phyloP scores from a whole-genome alignment of 306 rosid genomes.

The Dryas octopetala region DNA sequence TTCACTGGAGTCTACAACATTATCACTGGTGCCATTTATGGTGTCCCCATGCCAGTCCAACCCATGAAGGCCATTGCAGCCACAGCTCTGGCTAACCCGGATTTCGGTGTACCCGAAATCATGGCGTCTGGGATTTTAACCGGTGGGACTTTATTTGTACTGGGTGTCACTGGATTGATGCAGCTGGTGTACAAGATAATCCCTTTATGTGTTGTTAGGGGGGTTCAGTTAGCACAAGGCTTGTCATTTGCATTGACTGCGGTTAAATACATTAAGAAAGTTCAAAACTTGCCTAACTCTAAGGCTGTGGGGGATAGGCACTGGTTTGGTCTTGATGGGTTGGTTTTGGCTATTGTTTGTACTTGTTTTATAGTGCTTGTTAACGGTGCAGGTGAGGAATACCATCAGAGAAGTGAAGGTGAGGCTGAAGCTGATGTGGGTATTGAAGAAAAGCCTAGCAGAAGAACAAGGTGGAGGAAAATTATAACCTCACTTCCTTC shows the following conservation, averaged over 20 bases:
- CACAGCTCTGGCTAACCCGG: conserved; percentile 45
- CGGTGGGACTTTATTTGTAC: conserved; percentile 38
- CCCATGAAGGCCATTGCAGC: conserved; percentile 82
- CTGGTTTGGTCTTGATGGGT: conserved; percentile 69
- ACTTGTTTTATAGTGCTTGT: conserved; percentile 46
- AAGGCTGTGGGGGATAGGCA: conserved; percentile 34
- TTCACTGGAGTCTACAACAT: conserved; percentile 68
- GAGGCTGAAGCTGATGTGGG: not conserved
- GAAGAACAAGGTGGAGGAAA: conserved; percentile 25
- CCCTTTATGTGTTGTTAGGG: conserved; percentile 60
- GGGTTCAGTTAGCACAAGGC: conserved; percentile 71
- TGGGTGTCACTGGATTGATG: conserved; percentile 66
- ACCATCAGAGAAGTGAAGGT: not conserved
- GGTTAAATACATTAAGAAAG: conserved; percentile 49
- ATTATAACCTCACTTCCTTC: conserved; percentile 51
- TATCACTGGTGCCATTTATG: conserved; percentile 62
- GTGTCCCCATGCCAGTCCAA: conserved; percentile 83
- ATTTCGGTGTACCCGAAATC: conserved; percentile 59
- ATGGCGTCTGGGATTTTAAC: conserved; percentile 74
- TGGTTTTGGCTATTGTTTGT: conserved; percentile 51
- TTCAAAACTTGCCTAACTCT: conserved; percentile 49
- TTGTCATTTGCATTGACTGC: conserved; percentile 64
- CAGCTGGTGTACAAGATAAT: conserved; percentile 48
- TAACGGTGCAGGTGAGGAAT: conserved; percentile 54
- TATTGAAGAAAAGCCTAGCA: not conserved